Evolutionary conservation across 2,329 filamentous ascomycete genomes (phyloP).

Genomic region (Mollisia scopiformis): DNA sequence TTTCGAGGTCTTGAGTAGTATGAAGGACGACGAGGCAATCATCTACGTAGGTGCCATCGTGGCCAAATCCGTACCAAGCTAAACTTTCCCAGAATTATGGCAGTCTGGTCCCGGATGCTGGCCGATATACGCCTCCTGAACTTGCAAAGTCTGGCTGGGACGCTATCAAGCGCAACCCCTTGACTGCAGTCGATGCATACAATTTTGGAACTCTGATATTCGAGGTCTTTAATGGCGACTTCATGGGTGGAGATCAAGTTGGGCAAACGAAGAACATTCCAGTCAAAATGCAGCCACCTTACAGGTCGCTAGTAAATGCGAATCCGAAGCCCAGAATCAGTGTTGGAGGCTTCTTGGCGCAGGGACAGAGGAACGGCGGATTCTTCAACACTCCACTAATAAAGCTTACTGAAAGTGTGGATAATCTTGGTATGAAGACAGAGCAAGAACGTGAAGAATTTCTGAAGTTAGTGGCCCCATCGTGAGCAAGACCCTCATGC

Average conservation of each 20-base stretch:
- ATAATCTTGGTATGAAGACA: constrained; percentile 87
- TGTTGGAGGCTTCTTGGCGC: constrained; percentile 84
- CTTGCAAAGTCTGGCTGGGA: constrained; percentile 90
- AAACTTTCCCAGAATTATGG: constrained; percentile 69
- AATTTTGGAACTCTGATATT: constrained; percentile 82
- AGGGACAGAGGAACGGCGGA: constrained; percentile 77
- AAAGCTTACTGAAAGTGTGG: constrained; percentile 88
- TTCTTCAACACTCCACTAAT: constrained; percentile 96
- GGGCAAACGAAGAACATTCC: constrained; percentile 87
- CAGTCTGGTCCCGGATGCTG: constrained; percentile 82
- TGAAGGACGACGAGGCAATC: constrained; percentile 93
- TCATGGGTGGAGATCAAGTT: constrained; percentile 75
- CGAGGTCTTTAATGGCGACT: constrained; percentile 90
- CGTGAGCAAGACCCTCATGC: not conserved
- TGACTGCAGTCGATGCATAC: constrained; percentile 85
- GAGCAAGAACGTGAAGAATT: constrained; percentile 85
- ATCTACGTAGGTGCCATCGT: constrained; percentile 66
- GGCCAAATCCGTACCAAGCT: not conserved
- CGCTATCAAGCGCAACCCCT: constrained; percentile 78
- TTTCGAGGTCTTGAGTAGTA: constrained; percentile 89
- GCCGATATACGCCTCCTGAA: constrained; percentile 85
- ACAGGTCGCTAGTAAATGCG: constrained; percentile 84
- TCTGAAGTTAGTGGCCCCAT: constrained; percentile 58
- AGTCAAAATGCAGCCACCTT: constrained; percentile 85
- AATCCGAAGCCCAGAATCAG: constrained; percentile 89